Evolutionary conservation across 768 basidiomycete species (phyloP).

Genomic region (Lentinus brumalis): DNA sequence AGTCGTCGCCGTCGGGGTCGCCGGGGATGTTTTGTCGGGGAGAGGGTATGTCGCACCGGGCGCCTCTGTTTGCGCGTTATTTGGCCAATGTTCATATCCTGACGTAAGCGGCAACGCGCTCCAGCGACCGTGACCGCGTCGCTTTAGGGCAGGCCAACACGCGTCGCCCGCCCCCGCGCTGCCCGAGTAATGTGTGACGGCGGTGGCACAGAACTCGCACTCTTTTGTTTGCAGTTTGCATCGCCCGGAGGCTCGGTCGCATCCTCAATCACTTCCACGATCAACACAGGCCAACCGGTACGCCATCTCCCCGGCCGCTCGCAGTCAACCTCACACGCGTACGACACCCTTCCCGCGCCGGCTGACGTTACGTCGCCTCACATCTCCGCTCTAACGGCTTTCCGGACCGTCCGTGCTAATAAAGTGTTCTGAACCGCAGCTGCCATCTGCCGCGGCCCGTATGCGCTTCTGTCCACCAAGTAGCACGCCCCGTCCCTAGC

Average conservation of each 20-base stretch:
- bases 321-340: too few relatives aligned
- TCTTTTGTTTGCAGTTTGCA: constrained; percentile 22
- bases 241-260: constrained; percentile 30
- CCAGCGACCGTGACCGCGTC: constrained; percentile 14
- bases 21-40: background rate
- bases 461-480: constrained; percentile 31
- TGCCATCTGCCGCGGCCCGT: constrained; percentile 29
- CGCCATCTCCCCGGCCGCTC: background rate
- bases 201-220: background rate
- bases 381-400: background rate
- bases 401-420: background rate
- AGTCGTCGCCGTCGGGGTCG: too few relatives aligned
- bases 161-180: constrained; percentile 3
- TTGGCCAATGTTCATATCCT: constrained; percentile 56
- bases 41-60: constrained; percentile 21
- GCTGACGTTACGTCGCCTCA: too few relatives aligned
- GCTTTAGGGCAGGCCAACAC: constrained; percentile 16
- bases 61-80: constrained; percentile 41
- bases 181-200: background rate
- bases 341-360: too few relatives aligned
- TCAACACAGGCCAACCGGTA: constrained; percentile 27
- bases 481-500: constrained; percentile 22
- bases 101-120: constrained; percentile 30
- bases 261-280: constrained; percentile 30
- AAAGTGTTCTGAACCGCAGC: constrained; percentile 5